Evolutionary conservation across 148 eudicot species (phyloP), one percentile per base, ranked within the genome.

Genomic region (Rheum nobile): DNA sequence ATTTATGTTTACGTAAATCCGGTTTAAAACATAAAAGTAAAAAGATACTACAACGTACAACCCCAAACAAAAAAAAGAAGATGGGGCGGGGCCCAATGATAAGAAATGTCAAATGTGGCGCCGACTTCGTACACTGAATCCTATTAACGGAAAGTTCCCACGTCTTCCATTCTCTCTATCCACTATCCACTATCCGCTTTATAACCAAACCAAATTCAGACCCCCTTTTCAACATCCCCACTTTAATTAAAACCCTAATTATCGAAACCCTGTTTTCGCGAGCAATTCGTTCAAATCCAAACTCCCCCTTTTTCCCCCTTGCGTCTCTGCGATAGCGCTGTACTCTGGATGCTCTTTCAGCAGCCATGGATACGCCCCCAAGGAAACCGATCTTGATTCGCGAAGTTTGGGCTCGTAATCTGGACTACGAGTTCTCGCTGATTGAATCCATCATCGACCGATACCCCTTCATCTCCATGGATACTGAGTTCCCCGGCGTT

Each of bases 401-500:
- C 28, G 75, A 83, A 44, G 96, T 90, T 22, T 90, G 87, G 87
- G 78, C 83, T 1, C 1, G 37, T 3, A 88, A 91, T 73, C 75
- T 88, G 3, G 85, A 79, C 0, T 59, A 77, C 37, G 96, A 91
- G 71, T 83, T 91, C 70, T 57, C 69, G 6, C 22, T 83, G 21
- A 88, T 91, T 75, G 42, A 75, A 0, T 34, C 63, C 2, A 31
- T 83, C 0, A 77, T 88, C 52, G 87, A 87, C 42, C 8, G 67
- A 0, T 91, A 77, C 80, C 87, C 87, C 0, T 78, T 78, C 52
- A 82, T 85, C 31, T 80, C 92, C 10, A 84, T 90, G 89, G 96
- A 90, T 71, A 90, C 91, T 7, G 96, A 91, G 75, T 91, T 88
- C 54, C 93, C 93, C 9, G 96, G 91, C 32, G 86, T 83, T 2